Percentiles rank a stretch among this genome's conserved stretches.
phyloP scores from a whole-genome alignment of 768 basidiomycete species.

The Glaciozyma antarctica region DNA sequence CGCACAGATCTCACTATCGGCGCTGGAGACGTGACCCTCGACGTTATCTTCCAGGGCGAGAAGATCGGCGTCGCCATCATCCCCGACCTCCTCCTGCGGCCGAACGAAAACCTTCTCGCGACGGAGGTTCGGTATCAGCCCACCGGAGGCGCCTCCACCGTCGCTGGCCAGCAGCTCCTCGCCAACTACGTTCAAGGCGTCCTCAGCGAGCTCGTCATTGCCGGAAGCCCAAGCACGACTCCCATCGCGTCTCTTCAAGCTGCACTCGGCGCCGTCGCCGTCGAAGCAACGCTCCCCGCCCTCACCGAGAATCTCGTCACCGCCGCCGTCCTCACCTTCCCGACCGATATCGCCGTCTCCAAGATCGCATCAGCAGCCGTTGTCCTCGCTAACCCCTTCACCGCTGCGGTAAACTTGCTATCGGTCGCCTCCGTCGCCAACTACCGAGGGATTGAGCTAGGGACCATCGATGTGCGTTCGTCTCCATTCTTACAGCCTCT shows the following conservation, averaged over 20 bases:
- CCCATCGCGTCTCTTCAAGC: conserved; percentile 53
- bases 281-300: conserved; percentile 56
- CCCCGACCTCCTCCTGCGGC: conserved; percentile 51
- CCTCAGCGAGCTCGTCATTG: conserved; percentile 48
- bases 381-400: conserved; percentile 60
- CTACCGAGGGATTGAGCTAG: conserved; percentile 51
- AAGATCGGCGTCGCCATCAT: conserved; percentile 54
- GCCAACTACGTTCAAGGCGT: conserved; percentile 61
- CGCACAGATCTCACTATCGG: conserved; percentile 44
- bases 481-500: no score
- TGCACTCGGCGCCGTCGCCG: conserved; percentile 53
- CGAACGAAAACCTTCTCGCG: conserved; percentile 51
- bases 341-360: conserved; percentile 52
- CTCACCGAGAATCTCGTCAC: conserved; percentile 55
- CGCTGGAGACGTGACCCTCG: conserved; percentile 46
- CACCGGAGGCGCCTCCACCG: conserved; percentile 49
- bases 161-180: conserved; percentile 50
- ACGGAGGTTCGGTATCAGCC: conserved; percentile 55
- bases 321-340: conserved; percentile 49
- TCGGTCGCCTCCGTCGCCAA: conserved; percentile 49
- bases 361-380: conserved; percentile 53
- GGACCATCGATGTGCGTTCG: conserved; percentile 35
- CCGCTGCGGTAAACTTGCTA: conserved; percentile 57
- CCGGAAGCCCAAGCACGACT: conserved; percentile 52
- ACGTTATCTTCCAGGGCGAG: conserved; percentile 39